phyloP scores from a whole-genome alignment of 2,329 filamentous ascomycete genomes.

The Hymenotorrendiella dingleyae region DNA sequence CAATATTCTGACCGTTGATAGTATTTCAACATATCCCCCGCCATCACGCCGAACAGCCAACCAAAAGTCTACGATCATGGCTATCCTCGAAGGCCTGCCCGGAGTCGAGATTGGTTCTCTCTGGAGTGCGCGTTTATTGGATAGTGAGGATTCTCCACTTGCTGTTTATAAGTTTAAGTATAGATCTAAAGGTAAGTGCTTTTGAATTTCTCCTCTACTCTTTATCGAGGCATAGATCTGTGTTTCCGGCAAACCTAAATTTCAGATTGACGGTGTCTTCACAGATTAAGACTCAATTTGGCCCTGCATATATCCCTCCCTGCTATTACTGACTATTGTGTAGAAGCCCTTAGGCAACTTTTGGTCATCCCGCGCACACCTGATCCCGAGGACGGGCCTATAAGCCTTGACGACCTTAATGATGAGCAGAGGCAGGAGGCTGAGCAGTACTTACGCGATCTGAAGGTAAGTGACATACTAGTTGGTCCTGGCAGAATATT shows the following conservation, averaged over 20 bases:
- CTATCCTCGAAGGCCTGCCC: not conserved
- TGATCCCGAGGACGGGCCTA: too few species aligned
- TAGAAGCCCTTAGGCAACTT: not conserved
- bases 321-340: not conserved
- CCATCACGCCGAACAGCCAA: too few species aligned
- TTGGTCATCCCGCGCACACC: not conserved
- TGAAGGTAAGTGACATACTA: not conserved
- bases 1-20: too few species aligned
- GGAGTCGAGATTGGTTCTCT: not conserved
- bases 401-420: not conserved
- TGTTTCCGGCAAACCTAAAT: too few species aligned
- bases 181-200: not conserved
- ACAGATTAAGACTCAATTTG: too few species aligned
- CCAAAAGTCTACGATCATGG: too few species aligned
- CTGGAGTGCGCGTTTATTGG: too few species aligned
- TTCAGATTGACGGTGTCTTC: too few species aligned
- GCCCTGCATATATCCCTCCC: too few species aligned
- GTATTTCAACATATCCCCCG: too few species aligned
- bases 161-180: not conserved
- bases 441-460: not conserved
- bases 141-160: not conserved
- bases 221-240: too few species aligned
- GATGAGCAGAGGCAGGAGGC: not conserved
- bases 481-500: too few species aligned
- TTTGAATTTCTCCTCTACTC: not conserved